Conservation (phyloP, 306 rosid species). For the Coriaria nepalensis region DNA sequence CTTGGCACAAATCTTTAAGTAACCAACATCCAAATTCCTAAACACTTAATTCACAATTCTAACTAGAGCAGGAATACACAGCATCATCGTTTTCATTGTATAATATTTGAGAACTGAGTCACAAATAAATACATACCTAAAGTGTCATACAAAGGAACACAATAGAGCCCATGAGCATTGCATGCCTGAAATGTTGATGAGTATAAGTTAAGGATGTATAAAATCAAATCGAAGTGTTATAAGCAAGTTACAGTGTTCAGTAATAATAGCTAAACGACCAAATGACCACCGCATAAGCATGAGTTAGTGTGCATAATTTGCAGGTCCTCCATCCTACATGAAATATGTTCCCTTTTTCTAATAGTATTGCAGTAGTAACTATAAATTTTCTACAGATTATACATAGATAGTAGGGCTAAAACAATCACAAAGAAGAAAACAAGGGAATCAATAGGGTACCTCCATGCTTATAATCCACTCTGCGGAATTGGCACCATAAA, state of each 20-base stretch:
- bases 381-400: too few relatives aligned
- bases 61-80: background rate
- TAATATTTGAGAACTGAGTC: background rate
- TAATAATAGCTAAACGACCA: background rate
- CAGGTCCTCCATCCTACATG: too few relatives aligned
- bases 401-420: too few relatives aligned
- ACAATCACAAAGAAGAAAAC: constrained; percentile 4
- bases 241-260: too few relatives aligned
- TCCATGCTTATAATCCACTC: constrained; percentile 98
- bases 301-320: too few relatives aligned
- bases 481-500: constrained; percentile 65
- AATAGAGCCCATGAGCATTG: constrained; percentile 89
- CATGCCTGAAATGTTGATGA: constrained; percentile 64
- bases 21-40: too few relatives aligned
- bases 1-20: constrained; percentile 12
- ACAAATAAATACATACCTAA: constrained; percentile 48
- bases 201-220: background rate
- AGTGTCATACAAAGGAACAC: constrained; percentile 93
- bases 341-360: too few relatives aligned
- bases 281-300: too few relatives aligned
- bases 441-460: constrained; percentile 28
- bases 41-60: background rate
- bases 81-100: background rate
- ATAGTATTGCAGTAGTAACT: too few relatives aligned
- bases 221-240: too few relatives aligned